Evolutionary conservation across 768 basidiomycete species (phyloP).

Genomic region (Leccinum arenicola): DNA sequence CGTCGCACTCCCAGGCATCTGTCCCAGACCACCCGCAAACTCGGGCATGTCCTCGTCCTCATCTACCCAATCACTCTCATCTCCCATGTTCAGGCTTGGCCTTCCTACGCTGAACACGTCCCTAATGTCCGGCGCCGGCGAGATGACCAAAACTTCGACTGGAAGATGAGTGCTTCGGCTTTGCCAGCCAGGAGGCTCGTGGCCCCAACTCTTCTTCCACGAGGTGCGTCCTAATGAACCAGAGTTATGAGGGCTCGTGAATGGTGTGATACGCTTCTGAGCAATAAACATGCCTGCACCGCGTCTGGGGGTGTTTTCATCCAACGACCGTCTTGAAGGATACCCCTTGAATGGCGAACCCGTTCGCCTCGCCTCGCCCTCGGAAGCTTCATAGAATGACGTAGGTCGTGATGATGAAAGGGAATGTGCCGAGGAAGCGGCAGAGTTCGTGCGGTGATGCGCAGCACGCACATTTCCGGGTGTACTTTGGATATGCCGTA

Average conservation of each 20-base stretch:
- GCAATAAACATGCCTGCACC: conserved; percentile 67
- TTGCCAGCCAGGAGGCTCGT: conserved; percentile 86
- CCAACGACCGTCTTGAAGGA: conserved; percentile 45
- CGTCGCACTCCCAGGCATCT: conserved; percentile 36
- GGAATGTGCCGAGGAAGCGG: conserved; percentile 76
- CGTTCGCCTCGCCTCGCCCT: conserved; percentile 61
- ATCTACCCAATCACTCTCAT: conserved; percentile 88
- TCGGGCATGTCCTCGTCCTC: conserved; percentile 73
- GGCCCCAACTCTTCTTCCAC: conserved; percentile 90
- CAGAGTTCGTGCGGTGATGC: conserved; percentile 74
- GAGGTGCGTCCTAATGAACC: conserved; percentile 60
- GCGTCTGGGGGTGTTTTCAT: conserved; percentile 42
- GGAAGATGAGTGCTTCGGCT: conserved; percentile 61
- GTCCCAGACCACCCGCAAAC: conserved; percentile 79
- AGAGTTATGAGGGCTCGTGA: conserved; percentile 52
- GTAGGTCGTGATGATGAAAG: conserved; percentile 72
- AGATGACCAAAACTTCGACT: conserved; percentile 75
- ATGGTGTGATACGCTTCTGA: conserved; percentile 77
- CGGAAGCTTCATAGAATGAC: conserved; percentile 74
- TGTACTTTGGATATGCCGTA: conserved; percentile 56
- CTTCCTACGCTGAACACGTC: conserved; percentile 74
- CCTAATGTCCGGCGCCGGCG: conserved; percentile 51
- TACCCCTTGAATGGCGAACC: conserved; percentile 60
- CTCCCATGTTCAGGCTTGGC: conserved; percentile 56
- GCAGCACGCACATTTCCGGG: conserved; percentile 33